Evolutionary conservation across 495 filamentous ascomycete genomes (phyloP).

Genomic region (Pyrenopolyporus hunteri): DNA sequence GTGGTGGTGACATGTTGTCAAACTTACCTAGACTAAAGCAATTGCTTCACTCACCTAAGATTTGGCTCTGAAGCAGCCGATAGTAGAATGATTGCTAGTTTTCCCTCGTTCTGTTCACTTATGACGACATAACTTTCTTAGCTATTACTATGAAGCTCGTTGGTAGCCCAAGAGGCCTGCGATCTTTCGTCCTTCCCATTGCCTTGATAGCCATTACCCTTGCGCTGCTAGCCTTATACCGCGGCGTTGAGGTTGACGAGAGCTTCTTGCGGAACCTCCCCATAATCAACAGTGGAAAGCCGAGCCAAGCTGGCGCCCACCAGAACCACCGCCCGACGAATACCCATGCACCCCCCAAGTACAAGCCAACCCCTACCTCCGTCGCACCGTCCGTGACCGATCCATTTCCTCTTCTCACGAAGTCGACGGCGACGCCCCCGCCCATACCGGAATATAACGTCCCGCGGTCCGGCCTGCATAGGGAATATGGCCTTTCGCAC

Average conservation of each 20-base stretch:
- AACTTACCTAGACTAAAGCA: neutral
- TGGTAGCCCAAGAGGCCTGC: constrained; percentile 37
- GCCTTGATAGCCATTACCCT: constrained; percentile 36
- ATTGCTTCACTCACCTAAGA: neutral
- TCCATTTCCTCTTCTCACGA: constrained; percentile 36
- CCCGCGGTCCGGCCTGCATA: constrained; percentile 40
- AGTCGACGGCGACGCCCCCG: constrained; percentile 38
- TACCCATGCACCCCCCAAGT: constrained; percentile 42
- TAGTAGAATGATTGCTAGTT: constrained; percentile 16
- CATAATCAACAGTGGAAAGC: constrained; percentile 22
- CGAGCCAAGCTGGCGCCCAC: constrained; percentile 11
- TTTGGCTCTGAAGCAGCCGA: constrained; percentile 1
- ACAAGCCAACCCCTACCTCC: constrained; percentile 41
- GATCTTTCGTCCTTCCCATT: constrained; percentile 31
- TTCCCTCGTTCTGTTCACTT: constrained; percentile 3
- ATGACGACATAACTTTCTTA: constrained; percentile 15
- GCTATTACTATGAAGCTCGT: constrained; percentile 30
- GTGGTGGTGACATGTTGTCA: neutral
- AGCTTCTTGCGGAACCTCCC: constrained; percentile 35
- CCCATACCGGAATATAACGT: constrained; percentile 45
- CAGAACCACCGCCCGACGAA: constrained; percentile 37
- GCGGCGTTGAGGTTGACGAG: constrained; percentile 13
- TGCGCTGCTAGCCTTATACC: constrained; percentile 31
- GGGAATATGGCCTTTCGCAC: constrained; percentile 42
- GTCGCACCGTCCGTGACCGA: constrained; percentile 32